Base-by-base conservation (phyloP, 179 eudicot genomes). In the Actinidia chinensis region DNA sequence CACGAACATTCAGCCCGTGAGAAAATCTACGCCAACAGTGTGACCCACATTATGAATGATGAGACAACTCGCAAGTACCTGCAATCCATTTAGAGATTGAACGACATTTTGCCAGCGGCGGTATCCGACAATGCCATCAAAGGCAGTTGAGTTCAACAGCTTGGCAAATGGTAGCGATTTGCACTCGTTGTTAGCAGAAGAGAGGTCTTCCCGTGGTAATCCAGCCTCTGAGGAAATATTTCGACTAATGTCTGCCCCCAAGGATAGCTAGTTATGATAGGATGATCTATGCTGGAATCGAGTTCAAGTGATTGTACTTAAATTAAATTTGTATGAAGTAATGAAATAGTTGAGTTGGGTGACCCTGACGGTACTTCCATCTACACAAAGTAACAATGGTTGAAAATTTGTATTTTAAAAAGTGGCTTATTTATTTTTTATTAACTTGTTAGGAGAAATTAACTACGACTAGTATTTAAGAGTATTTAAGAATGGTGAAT, bases 1-100 rank as follows among this genome's bases (percentile, higher is more conserved):
- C 99, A 95, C 64, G 99, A 95, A 80, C 97, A 98, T 89, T 95
- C 98, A 28, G 99, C 99, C 14, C 99, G 99, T 42, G 99, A 95
- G 86, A 95, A 95, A 84, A 95, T 95, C 80, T 87, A 91, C 79
- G 93, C 99, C 63, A 95, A 93, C 74, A 95, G 99, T 90, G 99
- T 95, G 64, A 98, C 99, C n/a, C 99, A 95, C 83, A 83, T 95
- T 65, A 95, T 95, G 99, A 95, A 95, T 28, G 99, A 95, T 74
- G 99, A 95, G 81, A 95, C 99, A 2, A 95, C 99, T 55, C 94
- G 98, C 6, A 95, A 95, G 83, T 95, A 95, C 84, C 82, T 95
- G 86, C 99, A 95, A 75, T 95, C 99, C 7, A 89, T 95, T 51
- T 93, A 93, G 81, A 85, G 99, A 72, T 79, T 95, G 82, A n/a